These are phyloP conservation scores for Rhodotorula sp. DNA, from an alignment of 1,284 basidiomycete species.

Conservation along the genomic window DNA sequence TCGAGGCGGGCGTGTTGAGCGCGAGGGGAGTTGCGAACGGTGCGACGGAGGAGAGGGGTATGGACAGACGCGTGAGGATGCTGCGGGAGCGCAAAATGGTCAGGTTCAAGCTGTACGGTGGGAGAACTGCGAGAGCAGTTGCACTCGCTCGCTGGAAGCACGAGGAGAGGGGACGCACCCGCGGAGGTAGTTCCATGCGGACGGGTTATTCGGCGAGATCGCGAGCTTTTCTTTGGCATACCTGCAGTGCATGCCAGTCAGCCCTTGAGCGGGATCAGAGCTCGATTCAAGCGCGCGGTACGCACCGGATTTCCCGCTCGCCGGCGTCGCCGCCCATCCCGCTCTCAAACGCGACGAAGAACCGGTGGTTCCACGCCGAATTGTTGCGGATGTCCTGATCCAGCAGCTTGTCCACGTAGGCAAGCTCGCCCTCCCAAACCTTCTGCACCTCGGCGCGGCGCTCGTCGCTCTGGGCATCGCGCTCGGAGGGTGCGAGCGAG, in stretches of 20 bases:
- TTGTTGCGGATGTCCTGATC: constrained; percentile 86
- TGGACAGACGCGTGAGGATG: constrained; percentile 62
- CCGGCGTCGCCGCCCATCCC: constrained; percentile 59
- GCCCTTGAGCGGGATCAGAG: no score
- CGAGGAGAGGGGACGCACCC: constrained; percentile 53
- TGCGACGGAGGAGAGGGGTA: constrained; percentile 61
- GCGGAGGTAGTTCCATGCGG: constrained; percentile 92
- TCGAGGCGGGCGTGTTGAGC: constrained; percentile 30
- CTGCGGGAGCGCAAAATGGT: constrained; percentile 46
- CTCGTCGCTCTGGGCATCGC: constrained; percentile 19
- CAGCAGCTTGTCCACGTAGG: constrained; percentile 75
- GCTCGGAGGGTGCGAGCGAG: constrained; percentile 15
- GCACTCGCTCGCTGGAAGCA: no score
- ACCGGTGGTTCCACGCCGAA: constrained; percentile 97
- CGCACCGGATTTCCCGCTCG: constrained; percentile 71
- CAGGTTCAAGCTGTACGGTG: not conserved
- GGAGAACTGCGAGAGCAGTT: no score
- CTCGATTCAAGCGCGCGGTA: constrained; percentile 53
- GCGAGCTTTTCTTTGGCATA: constrained; percentile 73
- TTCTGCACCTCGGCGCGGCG: constrained; percentile 58
- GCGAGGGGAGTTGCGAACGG: constrained; percentile 62
- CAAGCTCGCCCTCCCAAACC: constrained; percentile 76
- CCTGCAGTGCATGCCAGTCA: no score
- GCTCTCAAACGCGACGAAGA: constrained; percentile 81
- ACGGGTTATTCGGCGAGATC: constrained; percentile 84